A percentile compares a stretch with the other conserved stretches of the same genome.
These are phyloP conservation scores for Naegleria gruberi DNA, from an alignment of 208 protist genomes.

Conservation along the genomic window DNA sequence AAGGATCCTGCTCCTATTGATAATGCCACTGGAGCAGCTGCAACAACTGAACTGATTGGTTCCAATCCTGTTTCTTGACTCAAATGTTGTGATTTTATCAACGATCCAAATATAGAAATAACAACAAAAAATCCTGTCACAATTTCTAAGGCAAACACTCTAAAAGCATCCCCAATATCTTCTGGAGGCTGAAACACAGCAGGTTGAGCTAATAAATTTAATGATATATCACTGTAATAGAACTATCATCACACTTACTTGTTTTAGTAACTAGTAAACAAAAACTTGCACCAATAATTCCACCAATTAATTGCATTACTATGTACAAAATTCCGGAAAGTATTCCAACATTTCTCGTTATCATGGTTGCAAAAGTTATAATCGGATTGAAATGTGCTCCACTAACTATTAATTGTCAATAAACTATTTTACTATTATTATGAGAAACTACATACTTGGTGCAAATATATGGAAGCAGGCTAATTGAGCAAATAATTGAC, in stretches of 20 bases:
- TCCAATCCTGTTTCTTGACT: neutral
- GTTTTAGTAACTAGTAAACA: neutral
- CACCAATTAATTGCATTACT: neutral
- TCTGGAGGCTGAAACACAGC: neutral
- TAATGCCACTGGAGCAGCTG: neutral
- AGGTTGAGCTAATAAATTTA: neutral
- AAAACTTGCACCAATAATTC: neutral
- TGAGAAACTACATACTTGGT: neutral
- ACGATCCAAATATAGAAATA: neutral
- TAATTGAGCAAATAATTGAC: neutral
- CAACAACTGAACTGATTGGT: neutral
- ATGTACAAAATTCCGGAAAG: neutral
- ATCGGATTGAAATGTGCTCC: constrained; percentile 8
- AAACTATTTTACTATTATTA: neutral
- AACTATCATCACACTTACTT: neutral
- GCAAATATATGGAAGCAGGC: neutral
- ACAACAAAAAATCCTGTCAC: neutral
- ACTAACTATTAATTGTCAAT: neutral
- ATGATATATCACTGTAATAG: neutral
- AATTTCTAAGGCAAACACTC: neutral
- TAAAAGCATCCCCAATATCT: neutral
- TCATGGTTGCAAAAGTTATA: neutral
- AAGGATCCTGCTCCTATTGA: neutral
- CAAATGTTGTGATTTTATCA: neutral
- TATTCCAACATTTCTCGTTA: neutral